Conservation (phyloP, 2,329 filamentous ascomycete genomes). For the Diaporthe sp. region DNA sequence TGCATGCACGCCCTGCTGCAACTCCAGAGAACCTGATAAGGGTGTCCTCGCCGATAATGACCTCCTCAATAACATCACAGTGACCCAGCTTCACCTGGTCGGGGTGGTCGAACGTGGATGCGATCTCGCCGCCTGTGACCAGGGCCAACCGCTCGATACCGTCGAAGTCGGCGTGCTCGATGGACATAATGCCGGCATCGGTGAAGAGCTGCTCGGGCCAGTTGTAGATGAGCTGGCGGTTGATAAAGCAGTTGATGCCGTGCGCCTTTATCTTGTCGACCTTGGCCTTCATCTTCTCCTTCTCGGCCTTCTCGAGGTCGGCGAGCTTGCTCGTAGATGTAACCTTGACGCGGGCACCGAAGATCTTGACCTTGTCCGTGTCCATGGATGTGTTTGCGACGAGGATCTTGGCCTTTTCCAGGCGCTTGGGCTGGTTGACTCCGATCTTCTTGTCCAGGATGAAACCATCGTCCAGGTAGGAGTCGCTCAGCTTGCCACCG, state of each 20-base stretch:
- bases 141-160: constrained; percentile 94
- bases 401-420: constrained; percentile 98
- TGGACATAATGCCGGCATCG: constrained; percentile 96
- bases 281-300: constrained; percentile 99
- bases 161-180: constrained; percentile 99
- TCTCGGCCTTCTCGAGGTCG: constrained; percentile 97
- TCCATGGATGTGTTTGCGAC: constrained; percentile 99
- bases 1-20: constrained; percentile 93
- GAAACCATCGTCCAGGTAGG: constrained; percentile 97
- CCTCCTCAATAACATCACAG: constrained; percentile 95
- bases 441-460: constrained; percentile 99
- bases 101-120: constrained; percentile 97
- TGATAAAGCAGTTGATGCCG: constrained; percentile 99
- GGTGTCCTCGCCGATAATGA: constrained; percentile 98
- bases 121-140: constrained; percentile 96
- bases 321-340: constrained; percentile 95
- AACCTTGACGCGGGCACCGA: constrained; percentile 96
- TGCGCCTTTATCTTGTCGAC: constrained; percentile 99
- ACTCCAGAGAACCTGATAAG: constrained; percentile 98
- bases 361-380: constrained; percentile 99
- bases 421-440: constrained; percentile 95
- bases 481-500: constrained; percentile 96
- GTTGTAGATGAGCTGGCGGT: constrained; percentile 99
- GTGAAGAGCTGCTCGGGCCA: constrained; percentile 99
- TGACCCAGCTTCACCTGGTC: constrained; percentile 96